A percentile compares a stretch with the other conserved stretches of the same genome.
Conservation (phyloP, 306 rosid genomes). For the Calophaca sinica region DNA sequence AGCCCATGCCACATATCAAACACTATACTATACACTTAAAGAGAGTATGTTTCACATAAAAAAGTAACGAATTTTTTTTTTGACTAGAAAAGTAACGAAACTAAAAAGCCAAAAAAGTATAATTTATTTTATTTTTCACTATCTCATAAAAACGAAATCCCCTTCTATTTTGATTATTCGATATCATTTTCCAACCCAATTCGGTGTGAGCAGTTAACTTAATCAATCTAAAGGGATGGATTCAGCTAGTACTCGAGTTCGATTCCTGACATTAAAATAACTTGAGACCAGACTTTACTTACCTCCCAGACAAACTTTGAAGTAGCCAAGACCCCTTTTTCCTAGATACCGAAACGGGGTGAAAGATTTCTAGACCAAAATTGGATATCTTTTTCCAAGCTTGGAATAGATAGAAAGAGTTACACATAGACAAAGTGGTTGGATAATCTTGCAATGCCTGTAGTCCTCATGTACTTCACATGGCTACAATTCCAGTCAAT, state of each 20-base stretch:
- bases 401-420: conserved; percentile 27
- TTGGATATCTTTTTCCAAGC: conserved; percentile 40
- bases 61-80: too few relatives aligned
- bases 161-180: conserved; percentile 36
- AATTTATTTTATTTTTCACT: conserved; percentile 16
- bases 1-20: too few relatives aligned
- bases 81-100: not conserved
- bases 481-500: conserved; percentile 68
- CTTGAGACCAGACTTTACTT: too few relatives aligned
- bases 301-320: too few relatives aligned
- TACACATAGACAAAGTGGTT: conserved; percentile 29
- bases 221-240: too few relatives aligned
- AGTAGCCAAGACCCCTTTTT: too few relatives aligned
- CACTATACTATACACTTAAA: too few relatives aligned
- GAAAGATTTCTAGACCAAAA: too few relatives aligned
- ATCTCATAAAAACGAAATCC: conserved; percentile 17
- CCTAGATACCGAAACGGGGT: too few relatives aligned
- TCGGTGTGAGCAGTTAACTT: too few relatives aligned
- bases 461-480: conserved; percentile 58
- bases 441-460: conserved; percentile 49
- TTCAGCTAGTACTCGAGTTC: too few relatives aligned
- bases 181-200: conserved; percentile 28
- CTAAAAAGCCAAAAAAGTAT: not conserved
- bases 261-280: too few relatives aligned
- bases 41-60: not conserved